phyloP scores from a whole-genome alignment of 1,284 basidiomycete species.

The Ceratobasidium sp. region DNA sequence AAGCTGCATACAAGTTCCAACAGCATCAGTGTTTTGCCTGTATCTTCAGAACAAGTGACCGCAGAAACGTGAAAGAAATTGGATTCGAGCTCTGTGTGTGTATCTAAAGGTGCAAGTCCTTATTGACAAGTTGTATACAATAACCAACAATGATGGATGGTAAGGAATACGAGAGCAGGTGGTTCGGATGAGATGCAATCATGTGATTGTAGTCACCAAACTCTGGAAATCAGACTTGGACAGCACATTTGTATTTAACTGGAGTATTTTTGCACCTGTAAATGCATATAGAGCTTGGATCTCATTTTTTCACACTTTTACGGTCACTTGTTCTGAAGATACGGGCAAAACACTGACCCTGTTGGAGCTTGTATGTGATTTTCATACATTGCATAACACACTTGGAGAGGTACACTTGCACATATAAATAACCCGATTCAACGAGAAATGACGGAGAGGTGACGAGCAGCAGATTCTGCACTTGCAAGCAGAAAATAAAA shows the following conservation, averaged over 20 bases:
- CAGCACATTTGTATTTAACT: too few relatives aligned
- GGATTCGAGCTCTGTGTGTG: background rate
- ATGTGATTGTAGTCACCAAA: too few relatives aligned
- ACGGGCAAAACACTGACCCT: background rate
- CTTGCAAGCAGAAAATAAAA: background rate
- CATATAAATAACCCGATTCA: background rate
- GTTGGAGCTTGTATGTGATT: background rate
- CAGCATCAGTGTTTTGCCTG: background rate
- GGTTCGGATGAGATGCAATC: too few relatives aligned
- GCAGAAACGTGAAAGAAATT: background rate
- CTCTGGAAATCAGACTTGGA: too few relatives aligned
- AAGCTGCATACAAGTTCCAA: background rate
- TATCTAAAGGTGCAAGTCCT: background rate
- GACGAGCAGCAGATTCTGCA: background rate
- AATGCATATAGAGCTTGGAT: too few relatives aligned
- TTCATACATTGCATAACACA: background rate
- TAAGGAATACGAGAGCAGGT: too few relatives aligned
- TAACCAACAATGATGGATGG: too few relatives aligned
- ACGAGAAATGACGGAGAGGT: background rate
- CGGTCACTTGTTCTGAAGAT: background rate
- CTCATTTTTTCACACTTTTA: background rate
- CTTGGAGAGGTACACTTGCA: background rate
- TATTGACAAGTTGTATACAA: too few relatives aligned
- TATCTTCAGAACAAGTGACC: background rate
- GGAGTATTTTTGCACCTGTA: too few relatives aligned